Evolutionary conservation across 345 rosid species (phyloP).

Genomic region (Populus euphratica): DNA sequence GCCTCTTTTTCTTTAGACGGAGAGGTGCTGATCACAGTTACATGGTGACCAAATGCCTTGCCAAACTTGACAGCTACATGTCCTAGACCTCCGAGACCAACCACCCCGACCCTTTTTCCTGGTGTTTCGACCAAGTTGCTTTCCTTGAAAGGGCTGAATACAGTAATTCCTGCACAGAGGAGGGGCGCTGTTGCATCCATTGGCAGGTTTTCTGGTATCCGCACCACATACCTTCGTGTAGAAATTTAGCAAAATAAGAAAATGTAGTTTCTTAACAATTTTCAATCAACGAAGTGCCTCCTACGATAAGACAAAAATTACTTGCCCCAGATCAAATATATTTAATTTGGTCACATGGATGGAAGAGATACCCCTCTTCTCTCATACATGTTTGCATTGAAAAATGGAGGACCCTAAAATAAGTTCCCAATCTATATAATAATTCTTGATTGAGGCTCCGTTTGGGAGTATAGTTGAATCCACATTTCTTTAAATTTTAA

Average conservation of each 20-base stretch:
- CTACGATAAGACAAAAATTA: too few relatives aligned
- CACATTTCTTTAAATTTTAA: too few relatives aligned
- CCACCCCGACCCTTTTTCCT: conserved; percentile 43
- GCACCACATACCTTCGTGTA: conserved; percentile 44
- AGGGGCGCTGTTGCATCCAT: conserved; percentile 60
- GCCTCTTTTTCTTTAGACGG: conserved; percentile 55
- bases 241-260: not conserved
- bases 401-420: too few relatives aligned
- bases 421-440: too few relatives aligned
- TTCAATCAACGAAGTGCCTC: not conserved
- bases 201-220: conserved; percentile 48
- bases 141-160: conserved; percentile 53
- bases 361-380: too few relatives aligned
- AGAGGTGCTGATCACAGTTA: conserved; percentile 59
- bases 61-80: conserved; percentile 55
- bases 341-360: too few relatives aligned
- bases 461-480: too few relatives aligned
- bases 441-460: too few relatives aligned
- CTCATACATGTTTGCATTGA: too few relatives aligned
- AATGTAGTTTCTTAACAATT: not conserved
- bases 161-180: conserved; percentile 57
- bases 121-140: conserved; percentile 26
- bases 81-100: conserved; percentile 57
- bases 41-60: conserved; percentile 57
- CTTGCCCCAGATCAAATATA: too few relatives aligned